Conservation (phyloP, 768 basidiomycete species). For the Boletales sp. region DNA sequence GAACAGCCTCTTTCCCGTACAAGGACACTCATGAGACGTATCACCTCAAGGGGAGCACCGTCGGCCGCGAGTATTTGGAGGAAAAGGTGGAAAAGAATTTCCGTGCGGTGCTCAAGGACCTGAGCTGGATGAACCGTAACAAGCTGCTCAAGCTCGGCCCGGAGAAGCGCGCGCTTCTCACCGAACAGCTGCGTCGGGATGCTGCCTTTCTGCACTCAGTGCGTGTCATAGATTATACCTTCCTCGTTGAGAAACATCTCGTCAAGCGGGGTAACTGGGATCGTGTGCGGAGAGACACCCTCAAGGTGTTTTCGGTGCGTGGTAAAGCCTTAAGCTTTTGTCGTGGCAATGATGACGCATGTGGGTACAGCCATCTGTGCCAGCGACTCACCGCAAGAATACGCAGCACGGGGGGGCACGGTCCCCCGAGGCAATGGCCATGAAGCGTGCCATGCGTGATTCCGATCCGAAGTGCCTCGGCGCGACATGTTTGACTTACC, state of each 20-base stretch:
- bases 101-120: constrained; percentile 87
- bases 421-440: constrained; percentile 73
- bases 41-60: constrained; percentile 93
- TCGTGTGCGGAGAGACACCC: constrained; percentile 83
- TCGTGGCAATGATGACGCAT: not conserved
- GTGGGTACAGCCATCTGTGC: constrained; percentile 60
- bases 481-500: constrained; percentile 49
- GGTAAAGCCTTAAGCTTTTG: no score
- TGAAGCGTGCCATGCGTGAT: constrained; percentile 81
- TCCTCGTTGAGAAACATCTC: constrained; percentile 90
- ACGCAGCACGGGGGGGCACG: constrained; percentile 54
- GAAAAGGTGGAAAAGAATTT: constrained; percentile 78
- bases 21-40: constrained; percentile 97
- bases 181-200: constrained; percentile 88
- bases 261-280: constrained; percentile 89
- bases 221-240: constrained; percentile 94
- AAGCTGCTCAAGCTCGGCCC: constrained; percentile 88
- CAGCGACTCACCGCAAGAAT: constrained; percentile 56
- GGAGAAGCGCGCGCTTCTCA: constrained; percentile 77
- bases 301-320: constrained; percentile 89
- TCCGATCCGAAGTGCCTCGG: constrained; percentile 37
- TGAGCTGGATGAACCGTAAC: constrained; percentile 89
- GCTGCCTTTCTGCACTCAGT: constrained; percentile 78
- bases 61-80: constrained; percentile 85
- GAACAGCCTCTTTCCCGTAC: constrained; percentile 99